phyloP scores from a whole-genome alignment of 2,329 filamentous ascomycete genomes.

The Cordyceps pruinosa region DNA sequence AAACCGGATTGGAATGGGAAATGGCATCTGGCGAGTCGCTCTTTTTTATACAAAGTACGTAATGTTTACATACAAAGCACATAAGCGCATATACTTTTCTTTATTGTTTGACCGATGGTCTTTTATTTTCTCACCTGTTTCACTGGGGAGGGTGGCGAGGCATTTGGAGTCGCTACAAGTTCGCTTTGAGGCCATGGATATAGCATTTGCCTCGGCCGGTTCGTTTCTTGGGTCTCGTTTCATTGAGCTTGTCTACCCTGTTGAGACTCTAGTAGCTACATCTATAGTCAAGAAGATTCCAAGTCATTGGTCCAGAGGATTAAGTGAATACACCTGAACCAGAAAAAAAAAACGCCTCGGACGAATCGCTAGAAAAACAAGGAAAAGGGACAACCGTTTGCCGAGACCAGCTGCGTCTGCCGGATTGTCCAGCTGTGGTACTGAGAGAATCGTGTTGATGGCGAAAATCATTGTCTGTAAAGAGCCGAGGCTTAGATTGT shows the following conservation, averaged over 20 bases:
- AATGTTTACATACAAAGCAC: slow-evolving; percentile 28
- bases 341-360: too few relatives aligned
- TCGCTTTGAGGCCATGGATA: background rate
- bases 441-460: slow-evolving; percentile 61
- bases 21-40: background rate
- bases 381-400: too few relatives aligned
- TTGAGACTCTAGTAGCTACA: background rate
- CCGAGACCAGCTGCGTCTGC: slow-evolving; percentile 53
- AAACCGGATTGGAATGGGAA: background rate
- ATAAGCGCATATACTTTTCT: slow-evolving; percentile 6
- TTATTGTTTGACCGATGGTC: background rate
- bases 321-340: too few relatives aligned
- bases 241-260: background rate
- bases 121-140: background rate
- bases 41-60: slow-evolving; percentile 21
- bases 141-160: background rate
- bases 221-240: background rate
- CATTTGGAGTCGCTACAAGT: too few relatives aligned
- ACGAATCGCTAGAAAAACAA: too few relatives aligned
- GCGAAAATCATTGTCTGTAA: slow-evolving; percentile 68
- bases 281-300: background rate
- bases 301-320: too few relatives aligned
- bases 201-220: background rate
- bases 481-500: slow-evolving; percentile 50
- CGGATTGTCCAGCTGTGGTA: slow-evolving; percentile 61